These are phyloP conservation scores for Blastocystis sp. DNA, from an alignment of 352 stramenopile species.

Conservation along the genomic window DNA sequence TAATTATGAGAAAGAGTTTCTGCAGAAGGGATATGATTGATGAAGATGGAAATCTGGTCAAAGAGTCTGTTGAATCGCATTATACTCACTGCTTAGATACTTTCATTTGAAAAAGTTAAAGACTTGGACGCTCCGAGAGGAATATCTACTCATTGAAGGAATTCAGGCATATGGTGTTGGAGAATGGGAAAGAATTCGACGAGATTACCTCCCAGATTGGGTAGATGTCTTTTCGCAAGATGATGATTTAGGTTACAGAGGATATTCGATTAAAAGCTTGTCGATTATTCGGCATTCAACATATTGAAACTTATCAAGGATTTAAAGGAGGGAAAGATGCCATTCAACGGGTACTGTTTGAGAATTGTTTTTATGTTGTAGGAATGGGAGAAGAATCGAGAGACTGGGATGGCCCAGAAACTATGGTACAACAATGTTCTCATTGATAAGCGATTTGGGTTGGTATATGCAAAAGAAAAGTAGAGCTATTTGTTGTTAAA, in stretches of 20 bases:
- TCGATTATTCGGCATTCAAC: slow-evolving; percentile 39
- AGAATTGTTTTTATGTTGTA: background rate
- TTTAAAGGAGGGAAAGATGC: slow-evolving; percentile 39
- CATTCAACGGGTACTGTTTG: background rate
- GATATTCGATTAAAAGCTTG: slow-evolving; percentile 61
- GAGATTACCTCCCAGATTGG: slow-evolving; percentile 54
- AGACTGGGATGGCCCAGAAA: background rate
- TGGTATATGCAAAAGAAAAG: slow-evolving; percentile 2
- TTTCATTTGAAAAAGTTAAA: slow-evolving; percentile 65
- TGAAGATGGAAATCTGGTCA: slow-evolving; percentile 46
- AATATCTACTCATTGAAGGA: slow-evolving; percentile 39
- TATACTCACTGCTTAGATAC: background rate
- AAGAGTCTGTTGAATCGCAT: background rate
- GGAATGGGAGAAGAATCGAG: slow-evolving; percentile 35
- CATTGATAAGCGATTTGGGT: slow-evolving; percentile 58
- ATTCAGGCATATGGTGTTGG: slow-evolving; percentile 49
- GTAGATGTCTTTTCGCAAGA: background rate
- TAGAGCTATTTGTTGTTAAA: background rate
- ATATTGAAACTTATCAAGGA: slow-evolving; percentile 26
- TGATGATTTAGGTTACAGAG: slow-evolving; percentile 46
- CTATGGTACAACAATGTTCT: slow-evolving; percentile 46
- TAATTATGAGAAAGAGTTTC: background rate
- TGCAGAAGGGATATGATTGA: slow-evolving; percentile 57
- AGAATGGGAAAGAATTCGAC: slow-evolving; percentile 47
- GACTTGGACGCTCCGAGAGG: slow-evolving; percentile 39